These are phyloP conservation scores for Aspergillus steynii DNA, from an alignment of 495 filamentous ascomycete species.

Conservation along the genomic window DNA sequence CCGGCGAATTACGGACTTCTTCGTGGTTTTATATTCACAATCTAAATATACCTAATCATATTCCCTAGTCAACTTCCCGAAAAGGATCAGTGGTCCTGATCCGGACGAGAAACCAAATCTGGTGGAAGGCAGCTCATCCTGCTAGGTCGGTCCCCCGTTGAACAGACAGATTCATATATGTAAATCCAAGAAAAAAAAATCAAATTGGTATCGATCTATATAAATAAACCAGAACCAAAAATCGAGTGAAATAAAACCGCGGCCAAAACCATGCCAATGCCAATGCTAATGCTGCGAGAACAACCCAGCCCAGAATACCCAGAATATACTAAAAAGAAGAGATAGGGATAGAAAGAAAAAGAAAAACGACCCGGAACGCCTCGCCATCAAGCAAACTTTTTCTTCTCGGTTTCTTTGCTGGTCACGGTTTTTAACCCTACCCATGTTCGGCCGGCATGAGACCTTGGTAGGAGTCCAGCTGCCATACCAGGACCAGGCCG, in stretches of 20 bases:
- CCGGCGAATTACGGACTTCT: no score
- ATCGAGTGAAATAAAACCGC: neutral
- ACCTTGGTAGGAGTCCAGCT: neutral
- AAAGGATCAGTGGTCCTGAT: no score
- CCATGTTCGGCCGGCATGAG: neutral
- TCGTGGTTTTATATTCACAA: no score
- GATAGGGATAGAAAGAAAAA: no score
- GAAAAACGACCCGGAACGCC: neutral
- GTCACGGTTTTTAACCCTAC: neutral
- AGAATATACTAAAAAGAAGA: no score
- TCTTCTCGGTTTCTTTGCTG: neutral
- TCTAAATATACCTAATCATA: no score
- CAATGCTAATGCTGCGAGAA: neutral
- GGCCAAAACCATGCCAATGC: neutral
- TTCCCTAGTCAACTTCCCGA: no score
- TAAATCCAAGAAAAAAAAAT: neutral
- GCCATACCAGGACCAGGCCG: neutral
- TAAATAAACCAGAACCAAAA: neutral
- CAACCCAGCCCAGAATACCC: no score
- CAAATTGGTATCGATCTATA: neutral
- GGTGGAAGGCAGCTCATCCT: no score
- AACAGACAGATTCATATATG: no score
- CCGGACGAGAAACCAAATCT: no score
- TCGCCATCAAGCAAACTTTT: neutral
- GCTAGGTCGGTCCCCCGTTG: no score